Evolutionary conservation across 192 early-diverging fungal species (phyloP), one percentile per base, ranked within the genome.

Genomic region (Gaertneriomyces sp.): DNA sequence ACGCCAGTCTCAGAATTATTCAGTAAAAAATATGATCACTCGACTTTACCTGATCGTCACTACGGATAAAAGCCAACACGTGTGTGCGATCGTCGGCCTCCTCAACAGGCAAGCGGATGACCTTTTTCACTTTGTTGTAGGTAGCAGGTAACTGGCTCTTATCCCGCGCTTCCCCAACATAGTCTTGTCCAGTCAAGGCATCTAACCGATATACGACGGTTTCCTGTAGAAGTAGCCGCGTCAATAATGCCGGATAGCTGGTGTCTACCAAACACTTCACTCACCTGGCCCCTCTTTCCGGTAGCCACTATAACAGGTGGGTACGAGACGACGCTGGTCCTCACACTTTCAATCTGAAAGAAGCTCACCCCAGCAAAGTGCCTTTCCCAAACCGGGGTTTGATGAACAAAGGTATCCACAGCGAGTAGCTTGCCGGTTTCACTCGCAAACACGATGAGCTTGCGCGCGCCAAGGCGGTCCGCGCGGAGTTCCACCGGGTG

Each of bases 361-460:
- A 64, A 74, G 70, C 47, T 60, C 71, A 74, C 64, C 74, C 62
- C 70, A 74, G 49, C 73, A 77, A 90, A 45, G 68, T 64, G 83
- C 46, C 64, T 69, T n/a, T 86, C 83, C 97, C 97, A 99, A 7
- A 91, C 76, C 25, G 25, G 25, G 55, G 87, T 82, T 25, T 81
- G 68, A 4, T 94, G 94, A 51, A 73, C 84, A 54, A 75, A 81
- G 44, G 94, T 90, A 65, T 94, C 89, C 17, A 95, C 76, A 5
- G 91, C 94, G 39, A 91, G 76, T 10, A 98, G 53, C 55, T 93
- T 91, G 63, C 94, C 93, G 3, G 82, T 90, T 4, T 74, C 56
- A 14, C 93, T 84, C 7, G 81, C 86, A 69, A 93, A 89, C 10
- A 99, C 72, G 17, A 91, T 73, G n/a, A 98, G 77, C 73, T 98